Evolutionary conservation across 805 yeast genomes (phyloP).

Genomic region (Kodamaea hsintzibuensis): DNA sequence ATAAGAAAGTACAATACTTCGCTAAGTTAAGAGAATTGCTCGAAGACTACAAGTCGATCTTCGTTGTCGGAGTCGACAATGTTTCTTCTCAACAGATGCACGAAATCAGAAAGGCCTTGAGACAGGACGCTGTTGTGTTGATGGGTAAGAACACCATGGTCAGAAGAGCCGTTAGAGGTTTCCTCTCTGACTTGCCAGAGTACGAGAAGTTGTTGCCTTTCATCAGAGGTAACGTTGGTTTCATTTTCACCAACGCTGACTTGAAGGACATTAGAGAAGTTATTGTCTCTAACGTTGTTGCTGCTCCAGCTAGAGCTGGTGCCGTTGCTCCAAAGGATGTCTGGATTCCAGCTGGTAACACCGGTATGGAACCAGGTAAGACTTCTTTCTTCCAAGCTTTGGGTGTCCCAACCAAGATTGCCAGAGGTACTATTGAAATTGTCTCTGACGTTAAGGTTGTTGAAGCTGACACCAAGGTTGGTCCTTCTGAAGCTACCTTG

Average conservation of each 20-base stretch:
- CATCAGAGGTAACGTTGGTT: constrained; percentile 98
- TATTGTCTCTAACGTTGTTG: constrained; percentile 89
- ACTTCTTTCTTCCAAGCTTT: constrained; percentile 99
- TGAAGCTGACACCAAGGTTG: constrained; percentile 82
- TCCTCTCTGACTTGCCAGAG: constrained; percentile 91
- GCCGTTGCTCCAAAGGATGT: constrained; percentile 98
- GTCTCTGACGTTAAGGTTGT: constrained; percentile 96
- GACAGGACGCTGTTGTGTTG: constrained; percentile 92
- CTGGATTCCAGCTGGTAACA: constrained; percentile 98
- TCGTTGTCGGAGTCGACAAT: constrained; percentile 99
- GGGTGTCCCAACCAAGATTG: constrained; percentile 99
- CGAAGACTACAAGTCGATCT: constrained; percentile 96
- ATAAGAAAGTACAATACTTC: constrained; percentile 95
- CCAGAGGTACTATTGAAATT: constrained; percentile 99
- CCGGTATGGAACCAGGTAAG: constrained; percentile 99
- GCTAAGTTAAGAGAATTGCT: constrained; percentile 90
- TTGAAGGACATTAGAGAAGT: constrained; percentile 89
- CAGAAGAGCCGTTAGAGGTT: constrained; percentile 98
- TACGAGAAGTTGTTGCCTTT: constrained; percentile 92
- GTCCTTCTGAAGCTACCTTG: constrained; percentile 98
- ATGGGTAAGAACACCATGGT: constrained; percentile 99
- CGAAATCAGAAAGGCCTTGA: constrained; percentile 95
- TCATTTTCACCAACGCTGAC: constrained; percentile 97
- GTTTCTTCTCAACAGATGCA: constrained; percentile 99
- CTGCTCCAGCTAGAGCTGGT: constrained; percentile 99